phyloP scores from a whole-genome alignment of 805 yeast genomes.

The Isabelozyma gotoi region DNA sequence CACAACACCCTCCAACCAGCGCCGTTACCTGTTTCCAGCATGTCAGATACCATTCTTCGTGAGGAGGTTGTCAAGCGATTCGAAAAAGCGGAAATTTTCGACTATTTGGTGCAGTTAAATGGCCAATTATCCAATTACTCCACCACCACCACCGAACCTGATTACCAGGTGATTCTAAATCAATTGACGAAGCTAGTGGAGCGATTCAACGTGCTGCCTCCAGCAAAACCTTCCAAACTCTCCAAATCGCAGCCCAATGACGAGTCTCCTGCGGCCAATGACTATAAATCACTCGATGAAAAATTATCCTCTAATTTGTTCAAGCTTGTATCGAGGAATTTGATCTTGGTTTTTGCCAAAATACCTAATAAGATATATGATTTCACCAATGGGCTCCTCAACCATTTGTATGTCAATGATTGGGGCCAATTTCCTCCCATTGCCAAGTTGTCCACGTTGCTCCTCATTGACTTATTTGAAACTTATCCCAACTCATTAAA shows the following conservation, averaged over 20 bases:
- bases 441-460: constrained; percentile 23
- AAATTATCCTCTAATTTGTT: constrained; percentile 16
- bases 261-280: constrained; percentile 1
- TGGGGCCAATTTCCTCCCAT: constrained; percentile 13
- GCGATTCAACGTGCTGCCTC: constrained; percentile 15
- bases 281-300: constrained; percentile 1
- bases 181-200: constrained; percentile 27
- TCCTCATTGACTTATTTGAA: constrained; percentile 39
- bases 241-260: neutral
- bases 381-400: constrained; percentile 33
- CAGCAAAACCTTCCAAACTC: constrained; percentile 5
- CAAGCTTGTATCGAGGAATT: constrained; percentile 28
- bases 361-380: constrained; percentile 37
- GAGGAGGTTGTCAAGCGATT: constrained; percentile 4
- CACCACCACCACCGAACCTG: constrained; percentile 4
- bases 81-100: constrained; percentile 16
- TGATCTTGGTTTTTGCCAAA: constrained; percentile 23
- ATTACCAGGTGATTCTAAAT: constrained; percentile 13
- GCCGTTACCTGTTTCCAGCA: neutral
- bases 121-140: constrained; percentile 10
- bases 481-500: constrained; percentile 34
- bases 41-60: neutral
- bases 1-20: neutral
- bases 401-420: constrained; percentile 19
- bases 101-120: constrained; percentile 20